phyloP scores from a whole-genome alignment of 2,329 filamentous ascomycete species.

The Ophiocordyceps robertsii region DNA sequence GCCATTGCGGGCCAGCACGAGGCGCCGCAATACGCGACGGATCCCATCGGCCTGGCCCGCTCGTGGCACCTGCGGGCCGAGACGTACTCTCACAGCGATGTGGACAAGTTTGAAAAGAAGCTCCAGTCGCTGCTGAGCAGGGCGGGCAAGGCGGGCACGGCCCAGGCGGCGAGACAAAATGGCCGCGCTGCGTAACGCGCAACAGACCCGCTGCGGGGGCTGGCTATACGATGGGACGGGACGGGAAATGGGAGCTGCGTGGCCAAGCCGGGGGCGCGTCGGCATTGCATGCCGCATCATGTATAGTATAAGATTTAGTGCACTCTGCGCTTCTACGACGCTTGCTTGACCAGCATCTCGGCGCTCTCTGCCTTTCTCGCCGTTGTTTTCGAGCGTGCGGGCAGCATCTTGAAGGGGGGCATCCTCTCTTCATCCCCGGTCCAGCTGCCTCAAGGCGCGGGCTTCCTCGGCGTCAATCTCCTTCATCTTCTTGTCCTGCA shows the following conservation, averaged over 20 bases:
- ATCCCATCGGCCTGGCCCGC: conserved; percentile 19
- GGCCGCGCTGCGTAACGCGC: no score
- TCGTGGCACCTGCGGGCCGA: conserved; percentile 23
- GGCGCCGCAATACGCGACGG: conserved; percentile 17
- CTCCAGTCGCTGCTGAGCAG: conserved; percentile 16
- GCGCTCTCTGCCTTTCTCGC: not conserved
- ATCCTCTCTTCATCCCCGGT: conserved; percentile 8
- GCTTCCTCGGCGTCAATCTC: conserved; percentile 36
- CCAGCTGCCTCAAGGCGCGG: conserved; percentile 28
- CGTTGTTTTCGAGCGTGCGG: not conserved
- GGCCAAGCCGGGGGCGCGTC: no score
- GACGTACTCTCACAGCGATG: conserved; percentile 20
- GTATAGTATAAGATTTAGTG: no score
- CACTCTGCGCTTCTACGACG: no score
- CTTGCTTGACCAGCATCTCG: no score
- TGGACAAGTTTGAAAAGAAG: conserved; percentile 26
- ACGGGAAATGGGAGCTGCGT: no score
- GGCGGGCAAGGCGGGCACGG: conserved; percentile 1
- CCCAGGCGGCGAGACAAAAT: not conserved
- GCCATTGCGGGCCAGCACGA: conserved; percentile 23
- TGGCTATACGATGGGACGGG: no score
- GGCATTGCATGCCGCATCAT: no score
- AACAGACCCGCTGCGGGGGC: no score
- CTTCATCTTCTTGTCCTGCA: conserved; percentile 39
- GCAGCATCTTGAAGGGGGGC: not conserved